Percentiles rank a stretch among this genome's conserved stretches.
phyloP scores from a whole-genome alignment of 2,329 filamentous ascomycete species.

The Xenoacremonium recifei region DNA sequence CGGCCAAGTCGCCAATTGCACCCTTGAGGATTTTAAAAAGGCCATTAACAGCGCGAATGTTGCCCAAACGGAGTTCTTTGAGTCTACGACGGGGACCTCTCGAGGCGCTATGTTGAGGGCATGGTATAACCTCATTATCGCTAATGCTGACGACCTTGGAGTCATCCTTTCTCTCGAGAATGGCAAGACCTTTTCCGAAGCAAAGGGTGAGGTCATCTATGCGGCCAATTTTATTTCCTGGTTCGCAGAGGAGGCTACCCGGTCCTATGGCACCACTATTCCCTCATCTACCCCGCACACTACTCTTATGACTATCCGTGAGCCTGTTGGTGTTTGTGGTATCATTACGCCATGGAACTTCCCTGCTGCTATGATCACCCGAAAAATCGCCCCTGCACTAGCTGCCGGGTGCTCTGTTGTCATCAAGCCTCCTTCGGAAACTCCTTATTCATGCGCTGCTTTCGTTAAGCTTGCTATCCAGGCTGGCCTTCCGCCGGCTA shows the following conservation, averaged over 20 bases:
- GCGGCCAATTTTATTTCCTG: conserved; percentile 50
- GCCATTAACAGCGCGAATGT: not conserved
- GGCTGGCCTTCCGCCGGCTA: conserved; percentile 61
- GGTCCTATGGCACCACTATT: conserved; percentile 55
- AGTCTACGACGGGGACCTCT: not conserved
- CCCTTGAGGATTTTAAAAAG: conserved; percentile 25
- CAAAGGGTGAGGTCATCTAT: conserved; percentile 51
- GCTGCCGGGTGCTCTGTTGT: conserved; percentile 74
- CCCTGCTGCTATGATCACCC: conserved; percentile 3
- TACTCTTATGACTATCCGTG: conserved; percentile 67
- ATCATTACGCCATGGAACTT: conserved; percentile 41
- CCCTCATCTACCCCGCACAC: conserved; percentile 58
- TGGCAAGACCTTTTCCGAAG: conserved; percentile 52
- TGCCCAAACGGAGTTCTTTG: not conserved
- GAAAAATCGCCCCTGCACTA: conserved; percentile 49
- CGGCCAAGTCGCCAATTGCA: conserved; percentile 25
- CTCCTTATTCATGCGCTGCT: conserved; percentile 68
- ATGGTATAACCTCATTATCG: not conserved
- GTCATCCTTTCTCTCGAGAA: conserved; percentile 42
- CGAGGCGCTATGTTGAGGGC: not conserved
- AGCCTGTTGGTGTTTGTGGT: conserved; percentile 25
- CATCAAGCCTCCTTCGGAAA: conserved; percentile 67
- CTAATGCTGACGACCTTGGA: conserved; percentile 11
- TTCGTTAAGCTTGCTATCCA: conserved; percentile 64
- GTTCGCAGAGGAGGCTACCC: conserved; percentile 49